These are phyloP conservation scores for Calocera viscosa DNA, from an alignment of 768 basidiomycete species.

Conservation along the genomic window DNA sequence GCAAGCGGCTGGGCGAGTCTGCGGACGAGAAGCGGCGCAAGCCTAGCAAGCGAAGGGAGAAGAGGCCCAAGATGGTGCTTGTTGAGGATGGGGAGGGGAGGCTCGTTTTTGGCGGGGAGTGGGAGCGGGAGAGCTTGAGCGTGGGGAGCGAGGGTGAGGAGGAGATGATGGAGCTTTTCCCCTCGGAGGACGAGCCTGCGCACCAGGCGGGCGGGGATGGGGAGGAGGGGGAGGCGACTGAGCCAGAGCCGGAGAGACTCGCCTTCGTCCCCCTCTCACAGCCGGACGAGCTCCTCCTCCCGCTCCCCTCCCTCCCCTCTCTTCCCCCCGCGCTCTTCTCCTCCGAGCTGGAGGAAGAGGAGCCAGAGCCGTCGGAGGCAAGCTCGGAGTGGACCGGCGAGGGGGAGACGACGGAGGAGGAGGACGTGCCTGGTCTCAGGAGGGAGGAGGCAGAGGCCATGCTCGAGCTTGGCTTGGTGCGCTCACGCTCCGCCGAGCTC, in stretches of 20 bases:
- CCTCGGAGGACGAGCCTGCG: background rate
- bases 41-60: background rate
- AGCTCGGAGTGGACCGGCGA: conserved; percentile 5
- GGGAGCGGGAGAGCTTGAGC: background rate
- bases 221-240: background rate
- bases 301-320: background rate
- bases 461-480: background rate
- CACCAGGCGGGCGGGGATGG: background rate
- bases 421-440: conserved; percentile 1
- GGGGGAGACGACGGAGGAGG: conserved; percentile 6
- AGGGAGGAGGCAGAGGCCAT: background rate
- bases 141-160: background rate
- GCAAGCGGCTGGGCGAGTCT: background rate
- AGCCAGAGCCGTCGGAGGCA: background rate
- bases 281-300: conserved; percentile 1
- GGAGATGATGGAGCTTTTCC: conserved; percentile 8
- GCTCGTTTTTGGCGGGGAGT: background rate
- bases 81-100: background rate
- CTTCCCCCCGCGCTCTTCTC: background rate
- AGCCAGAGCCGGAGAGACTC: background rate
- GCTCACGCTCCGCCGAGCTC: background rate
- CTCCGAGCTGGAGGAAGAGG: background rate
- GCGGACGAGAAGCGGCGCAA: background rate
- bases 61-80: conserved; percentile 2
- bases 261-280: conserved; percentile 1